Evolutionary conservation across 139 green algal species (phyloP).

Genomic region (Auxenochlorella pyrenoidosa): DNA sequence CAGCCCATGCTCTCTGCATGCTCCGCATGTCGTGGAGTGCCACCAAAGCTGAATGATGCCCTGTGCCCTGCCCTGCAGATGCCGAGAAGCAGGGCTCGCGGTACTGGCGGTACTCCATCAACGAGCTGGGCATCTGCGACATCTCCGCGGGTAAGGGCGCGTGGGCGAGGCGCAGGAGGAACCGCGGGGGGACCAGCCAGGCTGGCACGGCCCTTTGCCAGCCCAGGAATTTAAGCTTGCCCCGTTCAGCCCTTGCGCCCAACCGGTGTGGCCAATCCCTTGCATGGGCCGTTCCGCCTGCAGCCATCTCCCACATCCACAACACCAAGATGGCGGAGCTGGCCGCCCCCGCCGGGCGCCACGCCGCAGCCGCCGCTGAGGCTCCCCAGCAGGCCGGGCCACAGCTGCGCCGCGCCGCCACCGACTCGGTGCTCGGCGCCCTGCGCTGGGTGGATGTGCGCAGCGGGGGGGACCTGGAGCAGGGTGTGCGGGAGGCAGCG

Average conservation of each 20-base stretch:
- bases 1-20: background rate
- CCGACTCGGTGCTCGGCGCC: conserved; percentile 2
- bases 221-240: too few species aligned
- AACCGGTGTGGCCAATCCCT: too few species aligned
- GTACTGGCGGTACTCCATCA: conserved; percentile 92
- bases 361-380: background rate
- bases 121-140: conserved; percentile 86
- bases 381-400: background rate
- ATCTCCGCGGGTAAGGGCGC: conserved; percentile 59
- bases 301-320: conserved; percentile 71
- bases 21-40: background rate
- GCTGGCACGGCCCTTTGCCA: too few species aligned
- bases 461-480: background rate
- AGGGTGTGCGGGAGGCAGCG: background rate
- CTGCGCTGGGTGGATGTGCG: conserved; percentile 32
- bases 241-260: too few species aligned
- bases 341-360: conserved; percentile 1
- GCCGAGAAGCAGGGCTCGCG: conserved; percentile 30
- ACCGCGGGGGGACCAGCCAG: too few species aligned
- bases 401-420: conserved; percentile 20
- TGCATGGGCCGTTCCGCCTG: background rate
- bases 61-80: background rate
- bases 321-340: conserved; percentile 87
- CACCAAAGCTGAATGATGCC: too few species aligned
- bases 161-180: too few species aligned